These are phyloP conservation scores for Pseudocercospora crystallina DNA, from an alignment of 2,329 filamentous ascomycete genomes.

Conservation along the genomic window DNA sequence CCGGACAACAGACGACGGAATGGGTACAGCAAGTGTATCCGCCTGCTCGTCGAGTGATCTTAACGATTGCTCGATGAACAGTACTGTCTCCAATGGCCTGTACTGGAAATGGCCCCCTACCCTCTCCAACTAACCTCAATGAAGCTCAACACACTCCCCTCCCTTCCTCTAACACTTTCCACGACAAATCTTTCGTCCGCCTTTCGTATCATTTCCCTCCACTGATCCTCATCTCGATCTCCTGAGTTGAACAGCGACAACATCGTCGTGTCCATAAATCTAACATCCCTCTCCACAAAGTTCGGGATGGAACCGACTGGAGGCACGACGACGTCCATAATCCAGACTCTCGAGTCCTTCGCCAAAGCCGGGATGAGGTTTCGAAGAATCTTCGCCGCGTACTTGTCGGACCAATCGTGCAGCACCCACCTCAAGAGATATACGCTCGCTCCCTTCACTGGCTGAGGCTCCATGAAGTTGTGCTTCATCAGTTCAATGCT, in stretches of 20 bases:
- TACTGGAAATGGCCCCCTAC: no score
- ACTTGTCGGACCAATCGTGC: constrained; percentile 7
- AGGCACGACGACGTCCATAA: constrained; percentile 22
- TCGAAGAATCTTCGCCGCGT: neutral
- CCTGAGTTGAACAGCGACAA: neutral
- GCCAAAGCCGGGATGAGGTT: constrained; percentile 3
- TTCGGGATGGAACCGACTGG: neutral
- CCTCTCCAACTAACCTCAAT: no score
- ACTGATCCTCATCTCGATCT: neutral
- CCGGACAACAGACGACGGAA: no score
- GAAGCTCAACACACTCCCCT: no score
- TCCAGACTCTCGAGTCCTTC: constrained; percentile 10
- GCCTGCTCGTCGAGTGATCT: no score
- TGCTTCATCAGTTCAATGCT: neutral
- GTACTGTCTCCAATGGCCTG: no score
- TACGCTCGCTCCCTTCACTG: neutral
- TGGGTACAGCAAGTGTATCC: no score
- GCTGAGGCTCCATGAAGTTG: constrained; percentile 7
- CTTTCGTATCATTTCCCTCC: no score
- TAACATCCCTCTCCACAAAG: neutral
- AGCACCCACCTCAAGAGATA: constrained; percentile 3
- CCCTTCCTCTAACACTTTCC: no score
- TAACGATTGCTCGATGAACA: no score
- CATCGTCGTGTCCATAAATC: neutral
- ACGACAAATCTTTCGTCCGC: no score